Base-by-base conservation (phyloP, 768 basidiomycete genomes). In the Mycena galopus region DNA sequence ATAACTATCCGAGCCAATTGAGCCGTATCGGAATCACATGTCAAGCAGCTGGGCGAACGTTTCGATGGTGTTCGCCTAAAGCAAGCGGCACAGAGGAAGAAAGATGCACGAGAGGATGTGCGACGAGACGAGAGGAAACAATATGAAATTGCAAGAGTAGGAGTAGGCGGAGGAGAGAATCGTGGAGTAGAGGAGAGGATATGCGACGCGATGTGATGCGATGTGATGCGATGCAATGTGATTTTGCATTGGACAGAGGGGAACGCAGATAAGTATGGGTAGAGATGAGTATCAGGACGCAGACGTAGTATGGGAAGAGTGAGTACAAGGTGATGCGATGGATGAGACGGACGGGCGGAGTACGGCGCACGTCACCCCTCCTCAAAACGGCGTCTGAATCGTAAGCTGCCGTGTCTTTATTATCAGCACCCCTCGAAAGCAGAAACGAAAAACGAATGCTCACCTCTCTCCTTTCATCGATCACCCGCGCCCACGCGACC, bases 401-500 rank as follows among this genome's bases (percentile, higher is more conserved):
- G n/a, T n/a, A n/a, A n/a, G n/a, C n/a, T n/a, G n/a, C n/a, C n/a
- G n/a, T n/a, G n/a, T n/a, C n/a, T n/a, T n/a, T n/a, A n/a, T 53
- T 25, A 53, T 53, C 51, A 53, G 51, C 51, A 53, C 51, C 51
- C 51, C 51, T 53, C 51, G 23, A 53, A 53, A 25, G 51, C 25
- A 53, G 51, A 53, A 53, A 2, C 51, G 42, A 53, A 53, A 53
- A 53, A 53, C 51, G 51, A 53, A 27, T 10, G 1, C 51, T 53
- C 51, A 53, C 51, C 51, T 53, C 51, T 27, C 51, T 53, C 23
- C 51, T 53, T 53, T 53, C 51, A 27, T 53, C 51, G 51, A 53
- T 53, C 51, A 53, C 51, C 51, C 51, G 51, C 51, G 51, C n/a
- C 51, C 51, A 53, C n/a, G 51, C 51, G 25, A n/a, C 51, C n/a